Base-by-base conservation (phyloP, 2,329 filamentous ascomycete species). In the Zasmidium citrigriseum region DNA sequence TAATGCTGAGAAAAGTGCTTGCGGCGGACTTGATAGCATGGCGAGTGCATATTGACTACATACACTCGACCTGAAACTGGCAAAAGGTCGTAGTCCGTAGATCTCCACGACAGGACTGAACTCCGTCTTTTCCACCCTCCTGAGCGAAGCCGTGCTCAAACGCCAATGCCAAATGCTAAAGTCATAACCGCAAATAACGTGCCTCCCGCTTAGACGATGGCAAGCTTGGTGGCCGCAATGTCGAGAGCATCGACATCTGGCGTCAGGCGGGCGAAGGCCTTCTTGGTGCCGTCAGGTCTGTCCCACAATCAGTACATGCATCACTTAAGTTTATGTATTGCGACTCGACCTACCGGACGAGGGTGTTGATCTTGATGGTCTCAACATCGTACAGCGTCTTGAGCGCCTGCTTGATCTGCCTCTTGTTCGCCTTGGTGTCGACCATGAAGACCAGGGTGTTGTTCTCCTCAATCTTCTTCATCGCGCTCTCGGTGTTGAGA, bases 381-480 rank as follows among this genome's bases (percentile, higher is more conserved):
- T 97, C 93, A 70, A 99, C 95, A 80, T 98, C 95, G 81, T 99
- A 99, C 70, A 98, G 89, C 89, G 95, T 96, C 92, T 98, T 99
- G 71, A 99, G 84, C 66, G 93, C 90, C 74, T 87, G 85, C 87
- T 97, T 97, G 84, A 99, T 99, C 85, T 99, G 95, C 78, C 92
- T 88, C 91, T 99, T 99, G 89, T 99, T 99, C 80, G 93, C 88
- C 89, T 96, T 96, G 67, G 68, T 67, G 61, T 76, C 70, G 64
- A 75, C 73, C 61, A 76, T 75, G 67, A 76, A 75, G 63, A 76
- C 73, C 54, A 99, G 88, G 70, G 95, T 99, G 88, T 99, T 99
- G 88, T 99, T 93, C 89, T 99, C 95, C 86, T 99, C 95, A 73
- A 99, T 97, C 90, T 97, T 97, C 91, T 99, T 99, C 93, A 99